Evolutionary conservation across 108 stramenopile species (phyloP), one percentile per base, ranked within the genome.

Genomic region (Nitzschia sp.): DNA sequence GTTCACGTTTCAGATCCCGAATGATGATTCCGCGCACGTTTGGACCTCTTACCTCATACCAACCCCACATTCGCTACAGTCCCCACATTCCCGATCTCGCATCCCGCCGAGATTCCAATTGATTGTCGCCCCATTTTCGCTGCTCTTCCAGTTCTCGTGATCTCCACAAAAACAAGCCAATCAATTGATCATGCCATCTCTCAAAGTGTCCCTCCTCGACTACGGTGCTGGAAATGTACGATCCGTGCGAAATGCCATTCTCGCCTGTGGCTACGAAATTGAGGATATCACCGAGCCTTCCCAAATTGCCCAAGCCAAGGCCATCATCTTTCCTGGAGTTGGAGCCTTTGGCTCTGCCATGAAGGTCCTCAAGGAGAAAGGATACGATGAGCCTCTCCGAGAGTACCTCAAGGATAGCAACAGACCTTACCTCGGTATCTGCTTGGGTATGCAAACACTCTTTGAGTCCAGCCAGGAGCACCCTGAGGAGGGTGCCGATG

Each of bases 151-250:
- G 29, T 5, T 34, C 29, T 34, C 46, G 5, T 48, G 14, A 48
- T 48, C 46, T 17, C 17, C 2, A 48, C 14, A 17, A 48, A 17
- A 48, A 17, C n/a, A n/a, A n/a, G n/a, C n/a, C n/a, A n/a, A 6
- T 48, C 46, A 48, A 48, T 48, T 17, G 14, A 48, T 8, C 53
- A 82, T 82, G 81, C 44, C 76, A n/a, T 64, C 78, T 15, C 75
- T 88, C 59, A 86, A 85, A 50, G 87, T 95, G 25, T 92, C 94
- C 51, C 76, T 98, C 44, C 85, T 99, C 41, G 98, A 99, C 78
- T 99, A 99, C 74, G 98, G 98, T 25, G 98, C 97, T 7, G 98
- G 98, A 24, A 99, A 99, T 79, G 97, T 99, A 53, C 83, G 91
- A 38, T 91, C 89, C 14, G 88, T 95, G 14, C 84, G 90, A 59